Evolutionary conservation across 1,139 yeast genomes (phyloP).

Genomic region (Saccharomyces hybrid): DNA sequence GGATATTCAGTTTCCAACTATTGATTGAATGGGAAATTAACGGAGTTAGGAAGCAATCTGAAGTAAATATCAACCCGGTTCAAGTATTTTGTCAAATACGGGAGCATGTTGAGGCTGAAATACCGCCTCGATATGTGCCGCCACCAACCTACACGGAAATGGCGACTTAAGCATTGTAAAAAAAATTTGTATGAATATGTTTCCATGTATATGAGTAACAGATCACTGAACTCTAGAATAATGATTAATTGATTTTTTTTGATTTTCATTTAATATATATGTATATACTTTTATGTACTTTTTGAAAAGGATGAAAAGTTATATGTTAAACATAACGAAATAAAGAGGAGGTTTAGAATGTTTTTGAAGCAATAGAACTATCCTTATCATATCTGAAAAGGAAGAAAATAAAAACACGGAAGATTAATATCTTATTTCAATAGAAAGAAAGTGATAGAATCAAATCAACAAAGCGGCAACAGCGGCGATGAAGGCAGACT

Average conservation of each 20-base stretch:
- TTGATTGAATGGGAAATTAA: constrained; percentile 22
- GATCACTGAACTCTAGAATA: not conserved
- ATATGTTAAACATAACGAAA: not conserved
- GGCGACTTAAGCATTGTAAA: not conserved
- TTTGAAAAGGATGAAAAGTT: not conserved
- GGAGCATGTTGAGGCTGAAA: constrained; percentile 7
- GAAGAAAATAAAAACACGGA: not conserved
- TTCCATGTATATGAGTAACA: not conserved
- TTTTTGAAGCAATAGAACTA: not conserved
- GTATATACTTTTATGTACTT: not conserved
- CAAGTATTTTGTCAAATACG: constrained; percentile 20
- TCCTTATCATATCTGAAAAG: not conserved
- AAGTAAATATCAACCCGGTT: constrained; percentile 18
- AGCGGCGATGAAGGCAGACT: constrained; percentile 29
- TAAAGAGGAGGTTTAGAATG: not conserved
- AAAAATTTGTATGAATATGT: not conserved
- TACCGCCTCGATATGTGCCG: constrained; percentile 17
- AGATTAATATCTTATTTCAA: not conserved
- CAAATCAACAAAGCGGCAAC: constrained; percentile 32
- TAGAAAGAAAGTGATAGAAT: constrained; percentile 1
- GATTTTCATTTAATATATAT: not conserved
- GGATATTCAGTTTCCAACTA: constrained; percentile 24
- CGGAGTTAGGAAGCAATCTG: constrained; percentile 17
- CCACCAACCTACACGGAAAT: constrained; percentile 10
- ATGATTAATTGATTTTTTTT: not conserved